A percentile compares a stretch with the other conserved stretches of the same genome.
phyloP scores from a whole-genome alignment of 331 rosid species.

The Quercus phellos region DNA sequence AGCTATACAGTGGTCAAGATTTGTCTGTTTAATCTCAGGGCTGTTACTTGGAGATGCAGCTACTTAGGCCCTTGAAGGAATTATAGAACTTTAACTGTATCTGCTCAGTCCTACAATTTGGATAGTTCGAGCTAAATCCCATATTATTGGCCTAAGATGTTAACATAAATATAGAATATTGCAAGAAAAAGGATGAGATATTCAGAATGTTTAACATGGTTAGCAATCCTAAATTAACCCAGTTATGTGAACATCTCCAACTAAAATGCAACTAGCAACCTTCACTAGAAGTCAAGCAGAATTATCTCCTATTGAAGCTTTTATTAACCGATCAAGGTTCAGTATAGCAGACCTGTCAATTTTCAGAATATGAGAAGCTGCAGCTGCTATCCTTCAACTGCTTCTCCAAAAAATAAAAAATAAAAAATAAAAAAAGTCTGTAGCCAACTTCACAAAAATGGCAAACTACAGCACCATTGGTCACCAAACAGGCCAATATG shows the following conservation, averaged over 20 bases:
- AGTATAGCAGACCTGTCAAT: neutral
- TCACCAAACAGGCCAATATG: neutral
- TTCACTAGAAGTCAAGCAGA: neutral
- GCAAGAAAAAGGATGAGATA: neutral
- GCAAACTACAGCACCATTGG: neutral
- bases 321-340: neutral
- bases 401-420: neutral
- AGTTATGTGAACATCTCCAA: neutral
- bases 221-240: neutral
- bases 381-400: neutral
- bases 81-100: neutral
- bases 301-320: neutral
- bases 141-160: neutral
- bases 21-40: neutral
- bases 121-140: neutral
- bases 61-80: too few species aligned
- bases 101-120: too few species aligned
- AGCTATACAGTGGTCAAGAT: neutral
- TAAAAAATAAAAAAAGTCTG: neutral
- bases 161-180: neutral
- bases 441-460: neutral
- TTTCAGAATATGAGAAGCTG: neutral
- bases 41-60: neutral
- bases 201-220: neutral
- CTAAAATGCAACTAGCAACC: neutral